Evolutionary conservation across 768 basidiomycete genomes (phyloP).

Genomic region (Paxillus ammoniavirescens): DNA sequence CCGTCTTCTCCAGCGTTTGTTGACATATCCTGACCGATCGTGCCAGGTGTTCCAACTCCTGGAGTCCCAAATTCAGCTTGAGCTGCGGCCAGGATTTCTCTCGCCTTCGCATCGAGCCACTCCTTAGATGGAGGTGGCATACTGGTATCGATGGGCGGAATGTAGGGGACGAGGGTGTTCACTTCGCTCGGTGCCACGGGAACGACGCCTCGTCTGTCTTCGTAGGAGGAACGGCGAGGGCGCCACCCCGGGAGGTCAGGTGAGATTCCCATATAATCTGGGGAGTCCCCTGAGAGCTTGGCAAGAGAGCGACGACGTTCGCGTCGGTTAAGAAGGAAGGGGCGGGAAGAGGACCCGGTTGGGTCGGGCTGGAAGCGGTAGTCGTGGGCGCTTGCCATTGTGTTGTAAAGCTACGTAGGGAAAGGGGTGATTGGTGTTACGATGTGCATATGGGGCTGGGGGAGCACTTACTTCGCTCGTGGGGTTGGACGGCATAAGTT

Average conservation of each 20-base stretch:
- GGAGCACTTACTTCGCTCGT: slow-evolving; percentile 16
- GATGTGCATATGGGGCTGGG: neutral
- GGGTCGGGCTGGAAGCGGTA: slow-evolving; percentile 13
- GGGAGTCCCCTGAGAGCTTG: slow-evolving; percentile 11
- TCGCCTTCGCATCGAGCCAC: slow-evolving; percentile 17
- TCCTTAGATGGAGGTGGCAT: slow-evolving; percentile 12
- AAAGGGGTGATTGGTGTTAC: neutral
- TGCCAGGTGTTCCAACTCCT: no score
- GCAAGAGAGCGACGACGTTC: slow-evolving; percentile 17
- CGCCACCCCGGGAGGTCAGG: slow-evolving; percentile 22
- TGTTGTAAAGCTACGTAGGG: slow-evolving; percentile 26
- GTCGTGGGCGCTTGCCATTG: slow-evolving; percentile 29
- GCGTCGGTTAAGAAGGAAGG: slow-evolving; percentile 8
- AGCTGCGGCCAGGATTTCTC: slow-evolving; percentile 11
- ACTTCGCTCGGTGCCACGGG: slow-evolving; percentile 26
- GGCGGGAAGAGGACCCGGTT: slow-evolving; percentile 8
- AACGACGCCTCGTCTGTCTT: slow-evolving; percentile 21
- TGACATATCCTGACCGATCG: neutral
- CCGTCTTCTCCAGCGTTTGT: neutral
- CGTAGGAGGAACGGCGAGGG: slow-evolving; percentile 24
- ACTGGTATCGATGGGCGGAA: slow-evolving; percentile 23
- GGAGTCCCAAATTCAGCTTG: slow-evolving; percentile 12
- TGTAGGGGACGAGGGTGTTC: slow-evolving; percentile 24
- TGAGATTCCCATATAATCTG: slow-evolving; percentile 24
- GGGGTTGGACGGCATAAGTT: slow-evolving; percentile 11